These are phyloP conservation scores for Erodium maritimum DNA, from an alignment of 345 rosid species.

Conservation along the genomic window DNA sequence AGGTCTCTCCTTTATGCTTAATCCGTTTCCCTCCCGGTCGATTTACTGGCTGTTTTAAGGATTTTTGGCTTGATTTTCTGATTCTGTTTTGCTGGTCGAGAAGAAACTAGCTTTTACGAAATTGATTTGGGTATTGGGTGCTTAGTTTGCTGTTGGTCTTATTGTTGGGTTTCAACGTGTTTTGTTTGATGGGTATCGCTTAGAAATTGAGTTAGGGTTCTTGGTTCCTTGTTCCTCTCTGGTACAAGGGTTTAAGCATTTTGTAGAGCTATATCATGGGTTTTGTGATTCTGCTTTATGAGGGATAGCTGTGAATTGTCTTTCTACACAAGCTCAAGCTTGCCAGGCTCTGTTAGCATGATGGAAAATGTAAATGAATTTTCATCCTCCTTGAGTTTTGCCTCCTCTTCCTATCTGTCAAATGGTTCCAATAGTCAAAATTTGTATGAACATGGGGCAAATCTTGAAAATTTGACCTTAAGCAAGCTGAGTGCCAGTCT, in stretches of 20 bases:
- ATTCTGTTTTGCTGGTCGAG: background rate
- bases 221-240: background rate
- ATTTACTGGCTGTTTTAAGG: background rate
- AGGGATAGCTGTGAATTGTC: no score
- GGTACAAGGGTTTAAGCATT: background rate
- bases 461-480: constrained; percentile 21
- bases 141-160: background rate
- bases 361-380: constrained; percentile 29
- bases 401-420: constrained; percentile 17
- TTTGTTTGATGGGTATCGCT: background rate
- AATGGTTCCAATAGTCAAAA: constrained; percentile 13
- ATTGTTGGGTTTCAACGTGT: background rate
- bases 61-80: background rate
- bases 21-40: background rate
- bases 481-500: constrained; percentile 27
- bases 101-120: background rate
- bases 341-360: background rate
- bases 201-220: background rate
- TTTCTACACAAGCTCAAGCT: no score
- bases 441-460: constrained; percentile 8
- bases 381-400: constrained; percentile 23
- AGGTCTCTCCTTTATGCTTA: no score
- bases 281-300: background rate
- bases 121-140: background rate
- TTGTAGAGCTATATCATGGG: background rate